phyloP scores from a whole-genome alignment of 73 alveolate genomes.

The Uronychia binucleata region DNA sequence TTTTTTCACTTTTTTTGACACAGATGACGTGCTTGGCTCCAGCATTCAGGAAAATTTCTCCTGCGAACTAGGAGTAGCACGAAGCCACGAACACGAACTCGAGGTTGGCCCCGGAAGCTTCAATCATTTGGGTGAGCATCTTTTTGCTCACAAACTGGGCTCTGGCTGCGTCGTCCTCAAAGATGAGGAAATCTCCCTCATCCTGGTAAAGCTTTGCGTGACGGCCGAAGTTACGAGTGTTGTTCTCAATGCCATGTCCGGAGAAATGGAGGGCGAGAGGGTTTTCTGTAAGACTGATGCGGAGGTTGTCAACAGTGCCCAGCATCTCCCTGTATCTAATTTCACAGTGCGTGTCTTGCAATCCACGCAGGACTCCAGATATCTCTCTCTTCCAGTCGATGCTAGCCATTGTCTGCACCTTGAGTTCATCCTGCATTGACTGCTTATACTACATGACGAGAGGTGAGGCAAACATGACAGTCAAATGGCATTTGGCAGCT shows the following conservation, averaged over 20 bases:
- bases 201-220: constrained; percentile 30
- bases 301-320: constrained; percentile 46
- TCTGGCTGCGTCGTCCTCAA: constrained; percentile 56
- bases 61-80: constrained; percentile 62
- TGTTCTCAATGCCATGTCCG: constrained; percentile 65
- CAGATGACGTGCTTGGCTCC: constrained; percentile 72
- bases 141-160: constrained; percentile 45
- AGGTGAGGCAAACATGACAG: constrained; percentile 55
- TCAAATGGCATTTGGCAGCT: constrained; percentile 46
- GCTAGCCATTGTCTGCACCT: background rate
- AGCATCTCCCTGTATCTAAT: constrained; percentile 44
- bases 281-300: constrained; percentile 25
- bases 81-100: constrained; percentile 68
- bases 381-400: constrained; percentile 51
- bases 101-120: constrained; percentile 24
- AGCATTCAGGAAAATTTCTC: constrained; percentile 57
- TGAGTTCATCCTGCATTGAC: background rate
- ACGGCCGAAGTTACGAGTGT: constrained; percentile 37
- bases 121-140: constrained; percentile 31
- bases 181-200: constrained; percentile 53
- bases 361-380: constrained; percentile 19
- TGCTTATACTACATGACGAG: constrained; percentile 41
- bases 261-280: constrained; percentile 66
- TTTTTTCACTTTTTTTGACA: constrained; percentile 28
- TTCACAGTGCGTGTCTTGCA: constrained; percentile 22